A percentile compares a stretch with the other conserved stretches of the same genome.
Conservation (phyloP, 257 asterid genomes). For the Lantana camara region DNA sequence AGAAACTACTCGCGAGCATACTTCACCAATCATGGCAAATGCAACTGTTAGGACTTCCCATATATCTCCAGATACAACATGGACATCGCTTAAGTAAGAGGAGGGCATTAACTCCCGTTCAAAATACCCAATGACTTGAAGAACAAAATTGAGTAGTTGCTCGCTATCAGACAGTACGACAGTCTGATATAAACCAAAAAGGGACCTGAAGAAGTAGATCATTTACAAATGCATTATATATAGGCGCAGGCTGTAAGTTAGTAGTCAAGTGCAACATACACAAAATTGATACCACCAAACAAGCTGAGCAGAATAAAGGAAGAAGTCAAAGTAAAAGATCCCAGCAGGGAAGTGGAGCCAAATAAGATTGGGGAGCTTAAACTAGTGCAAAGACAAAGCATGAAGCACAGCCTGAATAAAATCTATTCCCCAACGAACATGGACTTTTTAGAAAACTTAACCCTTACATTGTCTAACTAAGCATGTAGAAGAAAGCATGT, state of each 20-base stretch:
- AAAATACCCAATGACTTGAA: conserved; percentile 57
- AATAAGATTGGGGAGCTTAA: conserved; percentile 16
- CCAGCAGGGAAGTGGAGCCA: background rate
- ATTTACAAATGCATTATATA: conserved; percentile 19
- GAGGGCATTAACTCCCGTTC: conserved; percentile 46
- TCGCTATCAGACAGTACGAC: conserved; percentile 54
- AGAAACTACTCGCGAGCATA: conserved; percentile 65
- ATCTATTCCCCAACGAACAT: conserved; percentile 4
- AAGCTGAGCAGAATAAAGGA: too few species aligned
- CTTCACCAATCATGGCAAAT: conserved; percentile 69
- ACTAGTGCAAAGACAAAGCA: conserved; percentile 21
- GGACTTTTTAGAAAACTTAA: conserved; percentile 2
- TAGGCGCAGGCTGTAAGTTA: conserved; percentile 13
- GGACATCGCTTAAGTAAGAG: conserved; percentile 41
- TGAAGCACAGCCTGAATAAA: conserved; percentile 16
- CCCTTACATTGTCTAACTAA: conserved; percentile 12
- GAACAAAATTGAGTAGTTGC: conserved; percentile 60
- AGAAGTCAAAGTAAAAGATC: background rate
- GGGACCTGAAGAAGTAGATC: conserved; percentile 50
- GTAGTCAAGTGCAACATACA: conserved; percentile 9
- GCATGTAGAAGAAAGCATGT: conserved; percentile 25
- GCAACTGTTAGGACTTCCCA: conserved; percentile 64
- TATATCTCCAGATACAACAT: conserved; percentile 34
- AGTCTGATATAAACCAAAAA: conserved; percentile 56
- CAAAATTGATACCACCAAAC: conserved; percentile 15